These are phyloP conservation scores for Naegleria gruberi DNA, from an alignment of 208 protist genomes.

Conservation along the genomic window DNA sequence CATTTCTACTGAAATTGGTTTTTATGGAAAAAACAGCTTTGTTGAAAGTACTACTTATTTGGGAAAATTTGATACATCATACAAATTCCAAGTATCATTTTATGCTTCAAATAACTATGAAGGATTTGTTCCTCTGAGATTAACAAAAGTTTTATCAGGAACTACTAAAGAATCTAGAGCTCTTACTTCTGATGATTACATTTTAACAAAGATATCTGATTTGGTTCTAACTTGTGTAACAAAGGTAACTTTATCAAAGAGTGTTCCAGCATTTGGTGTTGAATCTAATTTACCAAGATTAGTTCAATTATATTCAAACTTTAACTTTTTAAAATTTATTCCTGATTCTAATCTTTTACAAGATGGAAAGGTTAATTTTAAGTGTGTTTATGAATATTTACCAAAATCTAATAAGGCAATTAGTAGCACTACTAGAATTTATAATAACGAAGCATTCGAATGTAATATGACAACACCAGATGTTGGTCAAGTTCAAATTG, in stretches of 20 bases:
- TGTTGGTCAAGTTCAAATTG: not conserved
- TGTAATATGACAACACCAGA: not conserved
- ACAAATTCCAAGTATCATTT: not conserved
- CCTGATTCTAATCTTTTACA: not conserved
- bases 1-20: not conserved
- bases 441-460: not conserved
- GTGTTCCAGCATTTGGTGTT: not conserved
- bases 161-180: not conserved
- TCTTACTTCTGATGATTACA: not conserved
- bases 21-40: not conserved
- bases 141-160: not conserved
- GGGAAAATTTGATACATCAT: not conserved
- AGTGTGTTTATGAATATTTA: not conserved
- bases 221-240: not conserved
- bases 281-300: not conserved
- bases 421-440: not conserved
- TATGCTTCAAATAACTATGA: not conserved
- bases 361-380: not conserved
- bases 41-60: not conserved
- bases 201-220: not conserved
- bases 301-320: not conserved
- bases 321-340: not conserved
- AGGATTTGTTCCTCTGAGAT: not conserved
- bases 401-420: not conserved
- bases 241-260: not conserved